phyloP scores from a whole-genome alignment of 345 rosid species.

The Salix brachista region DNA sequence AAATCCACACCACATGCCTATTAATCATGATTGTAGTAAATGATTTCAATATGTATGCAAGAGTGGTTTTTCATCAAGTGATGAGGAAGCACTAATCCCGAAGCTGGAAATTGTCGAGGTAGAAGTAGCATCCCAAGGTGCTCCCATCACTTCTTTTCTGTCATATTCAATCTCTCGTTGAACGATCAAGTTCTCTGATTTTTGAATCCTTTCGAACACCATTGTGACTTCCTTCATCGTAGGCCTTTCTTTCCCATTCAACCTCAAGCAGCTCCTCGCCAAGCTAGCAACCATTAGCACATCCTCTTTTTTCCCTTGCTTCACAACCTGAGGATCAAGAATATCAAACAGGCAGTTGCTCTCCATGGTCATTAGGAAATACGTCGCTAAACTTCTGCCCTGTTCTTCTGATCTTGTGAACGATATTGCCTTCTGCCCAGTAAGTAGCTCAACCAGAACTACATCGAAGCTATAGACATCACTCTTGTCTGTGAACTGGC shows the following conservation, averaged over 20 bases:
- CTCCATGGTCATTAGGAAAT: background rate
- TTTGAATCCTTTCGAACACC: background rate
- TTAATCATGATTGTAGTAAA: no score
- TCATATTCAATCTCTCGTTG: background rate
- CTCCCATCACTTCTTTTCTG: no score
- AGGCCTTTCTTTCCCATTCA: slow-evolving; percentile 3
- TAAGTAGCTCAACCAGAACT: no score
- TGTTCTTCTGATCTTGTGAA: background rate
- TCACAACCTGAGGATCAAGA: background rate
- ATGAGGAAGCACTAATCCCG: no score
- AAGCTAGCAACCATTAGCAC: background rate
- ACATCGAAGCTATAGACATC: background rate
- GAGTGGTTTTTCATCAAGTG: no score
- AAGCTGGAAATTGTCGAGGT: no score
- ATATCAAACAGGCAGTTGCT: background rate
- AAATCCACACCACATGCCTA: no score
- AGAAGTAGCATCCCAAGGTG: no score
- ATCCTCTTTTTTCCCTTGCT: background rate
- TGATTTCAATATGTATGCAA: no score
- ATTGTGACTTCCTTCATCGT: slow-evolving; percentile 2
- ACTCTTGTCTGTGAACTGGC: background rate
- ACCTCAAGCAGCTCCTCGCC: slow-evolving; percentile 2
- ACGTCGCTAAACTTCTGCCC: background rate
- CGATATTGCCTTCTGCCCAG: background rate
- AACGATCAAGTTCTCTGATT: background rate